A percentile compares a stretch with the other conserved stretches of the same genome.
Evolutionary conservation across 1,139 yeast genomes (phyloP).

Genomic region (Blastobotrys capitulatus): DNA sequence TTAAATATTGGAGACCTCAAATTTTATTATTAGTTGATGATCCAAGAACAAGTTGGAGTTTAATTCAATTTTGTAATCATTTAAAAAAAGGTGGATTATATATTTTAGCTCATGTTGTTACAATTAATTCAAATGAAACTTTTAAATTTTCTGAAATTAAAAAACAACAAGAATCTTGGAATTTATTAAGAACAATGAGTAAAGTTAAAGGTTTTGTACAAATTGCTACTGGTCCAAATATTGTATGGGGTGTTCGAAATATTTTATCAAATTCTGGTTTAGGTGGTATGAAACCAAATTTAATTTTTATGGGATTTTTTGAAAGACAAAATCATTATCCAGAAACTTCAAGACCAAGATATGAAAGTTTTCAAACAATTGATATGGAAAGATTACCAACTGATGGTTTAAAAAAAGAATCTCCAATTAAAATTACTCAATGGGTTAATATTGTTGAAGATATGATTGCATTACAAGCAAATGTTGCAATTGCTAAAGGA

Average conservation of each 20-base stretch:
- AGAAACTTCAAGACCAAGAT: neutral
- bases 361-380: slow-evolving; percentile 15
- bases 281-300: slow-evolving; percentile 97
- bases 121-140: slow-evolving; percentile 37
- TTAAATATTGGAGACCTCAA: slow-evolving; percentile 97
- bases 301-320: slow-evolving; percentile 83
- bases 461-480: slow-evolving; percentile 83
- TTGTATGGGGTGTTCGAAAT: slow-evolving; percentile 96
- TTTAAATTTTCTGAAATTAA: slow-evolving; percentile 52
- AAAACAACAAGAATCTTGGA: slow-evolving; percentile 77
- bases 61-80: slow-evolving; percentile 91
- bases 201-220: slow-evolving; percentile 90
- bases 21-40: slow-evolving; percentile 80
- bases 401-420: slow-evolving; percentile 68
- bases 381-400: slow-evolving; percentile 55
- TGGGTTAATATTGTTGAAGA: slow-evolving; percentile 96
- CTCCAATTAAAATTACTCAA: slow-evolving; percentile 62
- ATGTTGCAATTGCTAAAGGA: slow-evolving; percentile 90
- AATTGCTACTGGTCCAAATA: slow-evolving; percentile 76
- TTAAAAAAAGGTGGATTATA: slow-evolving; percentile 92
- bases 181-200: slow-evolving; percentile 67
- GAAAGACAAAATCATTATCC: slow-evolving; percentile 40
- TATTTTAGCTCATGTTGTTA: slow-evolving; percentile 83
- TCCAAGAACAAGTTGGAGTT: slow-evolving; percentile 85
- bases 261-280: slow-evolving; percentile 88